Evolutionary conservation across 1,284 basidiomycete genomes (phyloP).

Genomic region (Cryptococcus deneoformans): DNA sequence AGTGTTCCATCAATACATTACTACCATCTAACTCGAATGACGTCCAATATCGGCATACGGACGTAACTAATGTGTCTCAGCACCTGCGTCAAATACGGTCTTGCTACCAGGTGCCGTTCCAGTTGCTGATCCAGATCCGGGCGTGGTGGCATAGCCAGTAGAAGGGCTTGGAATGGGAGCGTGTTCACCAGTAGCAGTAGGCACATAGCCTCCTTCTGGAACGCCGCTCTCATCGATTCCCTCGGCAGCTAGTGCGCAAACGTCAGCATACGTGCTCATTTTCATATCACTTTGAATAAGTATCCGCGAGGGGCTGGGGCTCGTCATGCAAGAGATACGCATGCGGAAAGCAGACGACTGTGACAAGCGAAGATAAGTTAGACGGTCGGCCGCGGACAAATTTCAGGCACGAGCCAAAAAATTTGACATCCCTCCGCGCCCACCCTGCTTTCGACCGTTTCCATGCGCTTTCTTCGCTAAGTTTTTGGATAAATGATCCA

Average conservation of each 20-base stretch:
- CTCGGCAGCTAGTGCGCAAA: conserved; percentile 46
- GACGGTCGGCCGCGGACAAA: conserved; percentile 57
- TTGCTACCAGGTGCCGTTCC: too few relatives aligned
- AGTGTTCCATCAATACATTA: too few relatives aligned
- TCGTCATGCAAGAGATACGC: background rate
- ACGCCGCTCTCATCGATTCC: conserved; percentile 61
- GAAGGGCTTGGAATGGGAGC: conserved; percentile 50
- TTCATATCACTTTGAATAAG: background rate
- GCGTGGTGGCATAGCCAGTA: conserved; percentile 15
- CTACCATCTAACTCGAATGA: too few relatives aligned
- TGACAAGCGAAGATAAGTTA: background rate
- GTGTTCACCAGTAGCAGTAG: conserved; percentile 62
- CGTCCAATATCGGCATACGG: too few relatives aligned
- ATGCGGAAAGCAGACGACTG: background rate
- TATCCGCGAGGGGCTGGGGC: too few relatives aligned
- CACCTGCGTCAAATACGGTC: too few relatives aligned
- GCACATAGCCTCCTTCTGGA: conserved; percentile 77
- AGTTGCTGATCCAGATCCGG: background rate
- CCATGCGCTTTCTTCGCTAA: too few relatives aligned
- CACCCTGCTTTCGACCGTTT: too few relatives aligned
- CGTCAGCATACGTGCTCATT: background rate
- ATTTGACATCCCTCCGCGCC: too few relatives aligned
- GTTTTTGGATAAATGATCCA: too few relatives aligned
- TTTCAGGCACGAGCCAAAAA: too few relatives aligned
- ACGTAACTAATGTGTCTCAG: too few relatives aligned